Evolutionary conservation across 768 basidiomycete species (phyloP), one percentile per base, ranked within the genome.

Genomic region (Auricularia sp.): DNA sequence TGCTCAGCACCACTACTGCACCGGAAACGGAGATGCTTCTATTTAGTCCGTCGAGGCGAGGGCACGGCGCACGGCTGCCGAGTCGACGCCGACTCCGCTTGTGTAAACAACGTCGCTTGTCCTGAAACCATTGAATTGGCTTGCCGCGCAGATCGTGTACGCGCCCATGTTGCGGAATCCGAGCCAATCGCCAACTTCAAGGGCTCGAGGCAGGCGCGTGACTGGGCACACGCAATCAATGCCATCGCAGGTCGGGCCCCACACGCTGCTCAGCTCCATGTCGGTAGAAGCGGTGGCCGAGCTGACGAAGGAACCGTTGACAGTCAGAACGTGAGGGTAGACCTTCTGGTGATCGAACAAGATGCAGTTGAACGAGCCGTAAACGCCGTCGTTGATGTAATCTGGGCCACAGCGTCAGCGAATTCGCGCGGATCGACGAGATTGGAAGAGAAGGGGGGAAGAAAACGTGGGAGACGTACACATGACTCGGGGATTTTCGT

Each of bases 341-440:
- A 88, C 88, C 65, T 82, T 80, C 73, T 96, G 94, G 76, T 99
- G 97, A 77, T 98, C 97, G 76, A 98, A 98, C 72, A 98, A 80
- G 76, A 94, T 94, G 78, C 91, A 94, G 80, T 95, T 94, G 81
- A 95, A 94, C 23, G 93, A 86, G 61, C 96, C 94, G 75, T 99
- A 99, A 47, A 99, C 93, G 54, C 97, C 97, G 74, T 98, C 96
- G 78, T 98, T 98, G 83, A 98, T 93, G 80, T 98, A 98, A 80
- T 98, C 94, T 97, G 74, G 39, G 42, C 47, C 14, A 21, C 18
- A 21, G 18, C 14, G 47, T 51, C 47, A 51, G 47, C 18, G 21
- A 51, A 44, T n/a, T 16, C 11, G 33, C 29, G 29, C 53, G 51
- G 39, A 58, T 36, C 51, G 42, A 23, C 29, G 21, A 51, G 47